Percentiles rank a stretch among this genome's conserved stretches.
Conservation (phyloP, 1,284 basidiomycete species). For the Salmacisia buchloeana region DNA sequence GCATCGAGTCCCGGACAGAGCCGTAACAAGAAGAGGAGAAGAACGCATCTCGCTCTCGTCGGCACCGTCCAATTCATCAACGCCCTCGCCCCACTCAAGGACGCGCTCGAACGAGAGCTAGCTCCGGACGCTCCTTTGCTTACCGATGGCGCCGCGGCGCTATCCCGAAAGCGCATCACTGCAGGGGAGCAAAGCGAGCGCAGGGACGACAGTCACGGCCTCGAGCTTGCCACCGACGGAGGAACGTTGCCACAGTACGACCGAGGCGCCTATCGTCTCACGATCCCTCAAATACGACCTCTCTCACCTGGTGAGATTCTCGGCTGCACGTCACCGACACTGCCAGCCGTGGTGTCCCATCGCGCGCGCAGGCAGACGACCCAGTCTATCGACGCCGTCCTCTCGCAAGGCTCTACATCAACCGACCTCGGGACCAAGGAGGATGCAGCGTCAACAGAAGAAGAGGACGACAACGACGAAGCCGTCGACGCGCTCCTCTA, state of each 20-base stretch:
- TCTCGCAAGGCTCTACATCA: background rate
- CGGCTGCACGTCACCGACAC: conserved; percentile 87
- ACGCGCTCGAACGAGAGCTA: conserved; percentile 29
- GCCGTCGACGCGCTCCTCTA: conserved; percentile 57
- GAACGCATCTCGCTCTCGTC: conserved; percentile 41
- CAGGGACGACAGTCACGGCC: background rate
- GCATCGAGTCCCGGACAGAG: background rate
- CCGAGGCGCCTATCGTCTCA: conserved; percentile 33
- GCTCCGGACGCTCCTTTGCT: conserved; percentile 21
- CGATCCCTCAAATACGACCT: conserved; percentile 83
- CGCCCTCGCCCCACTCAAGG: conserved; percentile 38
- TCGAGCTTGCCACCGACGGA: too few relatives aligned
- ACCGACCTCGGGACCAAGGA: background rate
- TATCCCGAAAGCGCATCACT: conserved; percentile 20
- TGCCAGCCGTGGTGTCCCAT: conserved; percentile 48
- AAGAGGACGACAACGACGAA: conserved; percentile 23
- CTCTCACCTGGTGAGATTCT: conserved; percentile 93
- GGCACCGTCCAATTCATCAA: conserved; percentile 50
- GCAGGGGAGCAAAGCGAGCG: background rate
- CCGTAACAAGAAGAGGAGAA: background rate
- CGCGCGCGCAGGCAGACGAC: background rate
- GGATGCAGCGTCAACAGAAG: too few relatives aligned
- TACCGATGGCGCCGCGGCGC: conserved; percentile 13
- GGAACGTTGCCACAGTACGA: conserved; percentile 19
- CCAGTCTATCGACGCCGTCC: background rate